Base-by-base conservation (phyloP, 179 eudicot species). In the Silene coronaria region DNA sequence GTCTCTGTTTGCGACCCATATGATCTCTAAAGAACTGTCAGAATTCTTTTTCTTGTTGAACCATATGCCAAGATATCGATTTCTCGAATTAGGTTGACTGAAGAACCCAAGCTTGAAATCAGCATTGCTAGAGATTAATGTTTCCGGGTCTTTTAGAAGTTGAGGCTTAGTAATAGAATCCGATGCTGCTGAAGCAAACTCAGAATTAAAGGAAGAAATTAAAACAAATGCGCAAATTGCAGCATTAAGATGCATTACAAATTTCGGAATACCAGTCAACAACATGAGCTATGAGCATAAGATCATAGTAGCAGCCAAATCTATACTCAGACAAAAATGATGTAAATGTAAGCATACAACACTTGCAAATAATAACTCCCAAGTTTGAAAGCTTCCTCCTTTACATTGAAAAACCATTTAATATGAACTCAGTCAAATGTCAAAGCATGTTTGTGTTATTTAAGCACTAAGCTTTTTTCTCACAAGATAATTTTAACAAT, bases 61-160 rank as follows among this genome's bases (percentile, higher is more conserved):
- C 82, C 82, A 34, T 46, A 46, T 46, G 53, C 53, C 53, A 46
- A 46, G 53, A 46, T 46, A 48, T 48, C 55, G 55, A 48, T 36
- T 19, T 12, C 16, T 70, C 3, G 83, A 77, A 66, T 69, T 61
- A 14, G 75, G 77, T 8, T 80, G 83, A 77, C 77, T 76, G 67
- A 81, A 77, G 68, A 77, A 81, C 19, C 83, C 75, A 22, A 78
- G 60, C 11, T 7, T 73, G 28, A 74, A 79, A 14, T 32, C 13
- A 26, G 68, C 62, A 32, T 71, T 76, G 9, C 16, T 45, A n/a
- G 82, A 80, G 67, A 58, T 28, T 63, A 76, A 8, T 21, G 51
- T 51, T 32, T 80, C 76, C 10, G 79, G 26, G 73, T 80, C 79
- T 71, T 32, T 75, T 3, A 80, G 73, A n/a, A 38, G 2, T 38